Evolutionary conservation across 441 rosid genomes (phyloP), one percentile per base, ranked within the genome.

Genomic region (Corymbia calophylla): DNA sequence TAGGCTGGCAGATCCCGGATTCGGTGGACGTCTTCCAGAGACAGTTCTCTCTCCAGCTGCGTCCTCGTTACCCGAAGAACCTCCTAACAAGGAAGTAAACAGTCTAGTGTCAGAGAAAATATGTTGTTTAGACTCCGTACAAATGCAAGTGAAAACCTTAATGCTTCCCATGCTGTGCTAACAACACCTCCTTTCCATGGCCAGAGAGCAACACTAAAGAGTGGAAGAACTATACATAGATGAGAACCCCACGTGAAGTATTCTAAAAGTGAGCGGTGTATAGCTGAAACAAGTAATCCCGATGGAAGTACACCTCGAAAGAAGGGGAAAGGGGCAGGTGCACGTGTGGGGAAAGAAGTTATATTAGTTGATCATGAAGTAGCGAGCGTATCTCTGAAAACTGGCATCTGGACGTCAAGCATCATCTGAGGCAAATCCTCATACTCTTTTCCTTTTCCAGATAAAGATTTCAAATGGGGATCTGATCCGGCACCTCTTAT

Each of bases 21-120:
- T 85, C 93, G 93, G 91, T 91, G 93, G 87, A 96, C 89, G 92
- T 97, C 99, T 68, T 96, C 99, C 93, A 96, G 91, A 53, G 95
- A 93, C 88, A 97, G 93, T 91, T 96, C 99, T 93, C 99, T 94
- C 90, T 97, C 97, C 92, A 98, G 87, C 89, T 97, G 99, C 53
- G 91, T 92, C 90, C 97, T 94, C 19, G 99, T 97, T 51, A 93
- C 96, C 54, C 93, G 95, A 82, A 97, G 87, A 88, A 98, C 99
- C 89, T 97, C 99, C 99, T 98, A 95, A 91, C 44, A 89, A 27
- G 64, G 88, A 54, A 18, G n/a, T 70, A 89, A 49, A 91, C 58
- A 82, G 64, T 9, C 47, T 15, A 29, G 12, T 86, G 77, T 73
- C 86, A 62, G 84, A 1, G 49, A 25, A 86, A 15, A 49, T 16